Percentiles rank a stretch among this genome's conserved stretches.
Evolutionary conservation across 164 flowering plant species (phyloP).

Genomic region (Vitis riparia): DNA sequence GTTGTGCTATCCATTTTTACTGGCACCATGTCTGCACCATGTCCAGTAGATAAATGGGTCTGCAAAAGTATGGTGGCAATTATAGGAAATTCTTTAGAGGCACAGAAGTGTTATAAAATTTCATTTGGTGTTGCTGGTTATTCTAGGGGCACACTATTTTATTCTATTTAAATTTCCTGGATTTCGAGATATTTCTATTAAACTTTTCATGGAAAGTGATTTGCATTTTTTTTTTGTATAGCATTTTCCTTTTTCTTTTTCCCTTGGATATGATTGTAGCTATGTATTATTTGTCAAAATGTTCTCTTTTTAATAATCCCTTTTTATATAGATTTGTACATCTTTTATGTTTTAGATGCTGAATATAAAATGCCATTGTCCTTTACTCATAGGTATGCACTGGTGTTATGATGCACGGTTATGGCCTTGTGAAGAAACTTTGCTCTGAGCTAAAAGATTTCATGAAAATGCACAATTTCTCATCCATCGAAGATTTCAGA

Average conservation of each 20-base stretch:
- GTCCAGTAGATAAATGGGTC: no score
- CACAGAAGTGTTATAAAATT: not conserved
- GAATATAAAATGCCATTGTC: not conserved
- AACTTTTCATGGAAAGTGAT: not conserved
- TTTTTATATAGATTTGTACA: not conserved
- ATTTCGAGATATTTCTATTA: not conserved
- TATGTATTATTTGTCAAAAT: no score
- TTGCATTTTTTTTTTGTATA: not conserved
- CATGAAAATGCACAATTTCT: constrained; percentile 89
- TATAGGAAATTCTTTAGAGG: not conserved
- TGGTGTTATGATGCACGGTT: constrained; percentile 99
- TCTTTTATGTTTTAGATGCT: not conserved
- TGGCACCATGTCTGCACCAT: no score
- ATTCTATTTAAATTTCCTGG: not conserved
- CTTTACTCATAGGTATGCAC: constrained; percentile 75
- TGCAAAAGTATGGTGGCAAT: not conserved
- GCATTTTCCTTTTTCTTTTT: no score
- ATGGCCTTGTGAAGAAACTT: constrained; percentile 80
- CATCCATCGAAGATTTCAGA: constrained; percentile 88
- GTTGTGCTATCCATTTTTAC: no score
- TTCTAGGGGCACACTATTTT: not conserved
- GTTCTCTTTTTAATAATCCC: not conserved
- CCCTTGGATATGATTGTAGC: no score
- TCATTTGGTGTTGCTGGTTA: not conserved
- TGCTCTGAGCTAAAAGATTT: constrained; percentile 85